A percentile compares a stretch with the other conserved stretches of the same genome.
phyloP scores from a whole-genome alignment of 2,329 filamentous ascomycete genomes.

The Nothopassalora personata region DNA sequence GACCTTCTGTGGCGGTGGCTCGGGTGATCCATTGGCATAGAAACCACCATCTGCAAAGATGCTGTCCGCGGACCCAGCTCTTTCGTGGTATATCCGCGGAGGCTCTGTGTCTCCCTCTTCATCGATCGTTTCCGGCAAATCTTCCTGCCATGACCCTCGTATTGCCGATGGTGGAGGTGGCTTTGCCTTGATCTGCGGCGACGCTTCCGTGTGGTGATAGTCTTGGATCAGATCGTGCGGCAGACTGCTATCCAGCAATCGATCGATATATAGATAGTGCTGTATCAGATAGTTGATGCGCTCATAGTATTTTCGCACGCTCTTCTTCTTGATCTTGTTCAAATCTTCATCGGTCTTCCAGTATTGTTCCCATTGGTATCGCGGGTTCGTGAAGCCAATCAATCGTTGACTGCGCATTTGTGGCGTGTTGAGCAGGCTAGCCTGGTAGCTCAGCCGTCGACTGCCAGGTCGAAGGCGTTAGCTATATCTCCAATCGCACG shows the following conservation, averaged over 20 bases:
- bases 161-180: not conserved
- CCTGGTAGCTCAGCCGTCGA: slow-evolving; percentile 40
- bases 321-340: slow-evolving; percentile 62
- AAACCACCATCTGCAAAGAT: slow-evolving; percentile 19
- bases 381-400: slow-evolving; percentile 81
- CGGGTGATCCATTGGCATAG: slow-evolving; percentile 18
- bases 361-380: slow-evolving; percentile 80
- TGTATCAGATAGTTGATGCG: slow-evolving; percentile 82
- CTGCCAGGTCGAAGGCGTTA: slow-evolving; percentile 13
- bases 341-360: slow-evolving; percentile 77
- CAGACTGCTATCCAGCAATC: slow-evolving; percentile 83
- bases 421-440: slow-evolving; percentile 47
- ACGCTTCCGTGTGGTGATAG: slow-evolving; percentile 58
- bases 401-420: slow-evolving; percentile 77
- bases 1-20: slow-evolving; percentile 42
- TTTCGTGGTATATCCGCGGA: slow-evolving; percentile 19
- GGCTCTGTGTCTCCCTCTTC: slow-evolving; percentile 50
- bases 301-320: slow-evolving; percentile 81
- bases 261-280: slow-evolving; percentile 90
- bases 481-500: not conserved
- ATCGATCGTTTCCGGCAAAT: slow-evolving; percentile 68
- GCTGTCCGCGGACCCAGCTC: slow-evolving; percentile 21
- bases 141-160: slow-evolving; percentile 26
- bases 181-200: slow-evolving; percentile 26
- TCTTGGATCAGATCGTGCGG: slow-evolving; percentile 88